Evolutionary conservation across 169 alveolate species (phyloP), one percentile per base, ranked within the genome.

Genomic region (Plasmodium ovale): DNA sequence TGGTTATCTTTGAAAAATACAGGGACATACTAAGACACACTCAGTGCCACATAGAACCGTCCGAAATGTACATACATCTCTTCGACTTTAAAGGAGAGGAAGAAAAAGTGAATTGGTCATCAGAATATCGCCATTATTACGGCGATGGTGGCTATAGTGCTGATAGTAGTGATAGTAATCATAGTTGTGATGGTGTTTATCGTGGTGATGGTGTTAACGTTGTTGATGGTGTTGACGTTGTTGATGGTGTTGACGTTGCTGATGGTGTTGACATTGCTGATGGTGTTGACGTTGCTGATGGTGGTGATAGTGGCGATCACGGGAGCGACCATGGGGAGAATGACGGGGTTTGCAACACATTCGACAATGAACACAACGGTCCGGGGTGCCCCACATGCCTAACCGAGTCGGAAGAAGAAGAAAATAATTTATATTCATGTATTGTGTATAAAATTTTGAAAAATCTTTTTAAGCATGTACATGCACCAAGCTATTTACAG

Each of bases 401-500:
- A 49, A 27, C 14, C 14, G 69, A 49, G 16, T 54, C 56, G 0
- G 72, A 72, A 49, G 69, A 74, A 42, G 69, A 74, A 42, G 88
- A 60, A 60, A 37, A 59, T 7, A 47, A 19, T 21, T 0, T 42
- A 9, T 74, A 77, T 37, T 0, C 51, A 9, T 74, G 88, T 37
- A 33, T 74, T 74, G 88, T 74, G 29, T 74, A 74, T 47, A 74
- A 74, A 23, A 74, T 74, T 42, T 25, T 74, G 65, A 74, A 74
- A 54, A 60, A 51, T 16, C 14, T 74, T 6, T 74, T 74, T 42
- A 74, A 74, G 23, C 88, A 74, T 37, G 19, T 74, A 21, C 74
- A 60, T 35, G 88, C 88, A 23, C 88, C 88, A 12, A 74, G 88
- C 37, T 74, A 60, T 62, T 65, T 74, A 53, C 88, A 74, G 44